phyloP scores from a whole-genome alignment of 257 asterid genomes.

The Capsicum chinense region DNA sequence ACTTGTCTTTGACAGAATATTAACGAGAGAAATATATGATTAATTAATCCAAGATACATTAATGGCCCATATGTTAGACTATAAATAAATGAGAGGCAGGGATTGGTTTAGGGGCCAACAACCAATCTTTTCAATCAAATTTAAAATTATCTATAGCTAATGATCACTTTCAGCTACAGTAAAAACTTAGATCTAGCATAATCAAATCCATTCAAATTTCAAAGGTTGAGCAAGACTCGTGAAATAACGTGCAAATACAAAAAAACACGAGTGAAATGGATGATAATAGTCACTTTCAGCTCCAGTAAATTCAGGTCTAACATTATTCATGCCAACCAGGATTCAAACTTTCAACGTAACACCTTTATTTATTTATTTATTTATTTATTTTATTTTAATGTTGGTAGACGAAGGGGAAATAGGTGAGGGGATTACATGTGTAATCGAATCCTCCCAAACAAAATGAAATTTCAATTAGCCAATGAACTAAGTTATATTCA shows the following conservation, averaged over 20 bases:
- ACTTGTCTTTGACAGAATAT: background rate
- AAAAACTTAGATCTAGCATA: background rate
- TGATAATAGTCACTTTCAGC: constrained; percentile 1
- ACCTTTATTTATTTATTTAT: too few species aligned
- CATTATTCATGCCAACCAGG: background rate
- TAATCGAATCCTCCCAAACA: too few species aligned
- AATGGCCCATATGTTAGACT: background rate
- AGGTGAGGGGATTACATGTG: background rate
- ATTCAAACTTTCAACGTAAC: background rate
- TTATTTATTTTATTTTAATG: too few species aligned
- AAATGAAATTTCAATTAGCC: too few species aligned
- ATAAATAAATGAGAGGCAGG: constrained; percentile 17
- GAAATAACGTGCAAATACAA: background rate
- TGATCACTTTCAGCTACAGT: constrained; percentile 3
- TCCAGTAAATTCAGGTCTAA: background rate
- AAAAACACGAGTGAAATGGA: background rate
- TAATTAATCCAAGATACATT: background rate
- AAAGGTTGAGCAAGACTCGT: background rate
- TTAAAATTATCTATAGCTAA: background rate
- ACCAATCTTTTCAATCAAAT: background rate
- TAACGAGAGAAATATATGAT: background rate
- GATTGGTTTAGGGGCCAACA: background rate
- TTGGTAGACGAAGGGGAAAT: too few species aligned
- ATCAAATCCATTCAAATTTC: background rate
- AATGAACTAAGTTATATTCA: too few species aligned